phyloP scores from a whole-genome alignment of 1,139 yeast species.

The Saccharomycopsis hybrid region DNA sequence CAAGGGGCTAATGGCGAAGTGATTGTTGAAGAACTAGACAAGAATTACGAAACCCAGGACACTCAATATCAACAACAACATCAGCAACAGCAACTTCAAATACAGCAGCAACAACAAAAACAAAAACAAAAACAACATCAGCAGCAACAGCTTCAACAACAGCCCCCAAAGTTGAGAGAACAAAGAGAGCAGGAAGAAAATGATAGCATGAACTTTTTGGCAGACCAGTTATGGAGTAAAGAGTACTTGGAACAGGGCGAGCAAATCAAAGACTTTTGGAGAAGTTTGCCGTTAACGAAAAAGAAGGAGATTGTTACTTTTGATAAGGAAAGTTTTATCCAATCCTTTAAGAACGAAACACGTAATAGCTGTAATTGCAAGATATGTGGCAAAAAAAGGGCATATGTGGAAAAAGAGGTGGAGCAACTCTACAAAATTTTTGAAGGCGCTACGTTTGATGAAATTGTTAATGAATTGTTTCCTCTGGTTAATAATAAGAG shows the following conservation, averaged over 20 bases:
- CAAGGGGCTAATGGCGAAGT: slow-evolving; percentile 73
- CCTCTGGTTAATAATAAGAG: neutral
- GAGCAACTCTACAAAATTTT: neutral
- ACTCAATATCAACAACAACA: slow-evolving; percentile 9
- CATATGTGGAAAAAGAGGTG: slow-evolving; percentile 16
- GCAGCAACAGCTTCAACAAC: slow-evolving; percentile 16
- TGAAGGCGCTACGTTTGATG: slow-evolving; percentile 5
- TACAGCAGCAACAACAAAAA: slow-evolving; percentile 12
- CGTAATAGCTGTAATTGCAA: slow-evolving; percentile 21
- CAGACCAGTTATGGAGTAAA: slow-evolving; percentile 31
- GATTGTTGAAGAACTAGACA: slow-evolving; percentile 41
- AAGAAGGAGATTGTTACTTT: slow-evolving; percentile 59
- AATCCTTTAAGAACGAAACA: slow-evolving; percentile 45
- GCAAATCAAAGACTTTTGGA: slow-evolving; percentile 64
- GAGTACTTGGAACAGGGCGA: slow-evolving; percentile 44
- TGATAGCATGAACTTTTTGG: slow-evolving; percentile 17
- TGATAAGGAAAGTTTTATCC: slow-evolving; percentile 65
- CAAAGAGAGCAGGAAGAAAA: slow-evolving; percentile 13
- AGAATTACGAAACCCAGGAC: slow-evolving; percentile 12
- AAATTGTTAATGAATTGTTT: slow-evolving; percentile 11
- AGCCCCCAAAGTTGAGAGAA: slow-evolving; percentile 4
- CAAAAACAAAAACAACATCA: slow-evolving; percentile 8
- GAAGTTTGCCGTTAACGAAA: slow-evolving; percentile 50
- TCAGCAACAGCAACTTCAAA: slow-evolving; percentile 11
- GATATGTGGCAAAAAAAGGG: slow-evolving; percentile 22